A percentile compares a stretch with the other conserved stretches of the same genome.
These are phyloP conservation scores for Galerina marginata DNA, from an alignment of 768 basidiomycete species.

Conservation along the genomic window DNA sequence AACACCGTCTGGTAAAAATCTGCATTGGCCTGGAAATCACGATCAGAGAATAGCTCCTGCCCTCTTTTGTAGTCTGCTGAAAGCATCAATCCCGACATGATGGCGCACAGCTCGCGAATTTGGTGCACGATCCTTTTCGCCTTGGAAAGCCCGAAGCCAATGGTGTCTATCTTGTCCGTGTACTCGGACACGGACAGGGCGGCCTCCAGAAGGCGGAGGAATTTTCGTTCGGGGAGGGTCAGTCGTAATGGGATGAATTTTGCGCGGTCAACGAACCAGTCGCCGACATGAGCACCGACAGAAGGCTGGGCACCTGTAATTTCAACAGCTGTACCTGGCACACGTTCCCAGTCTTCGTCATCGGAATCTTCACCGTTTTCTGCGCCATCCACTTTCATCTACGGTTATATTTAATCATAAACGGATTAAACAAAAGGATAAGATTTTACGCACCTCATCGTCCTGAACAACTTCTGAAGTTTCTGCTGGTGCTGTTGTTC, in stretches of 20 bases:
- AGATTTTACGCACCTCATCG: constrained; percentile 32
- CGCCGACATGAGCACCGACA: constrained; percentile 67
- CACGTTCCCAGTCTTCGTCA: constrained; percentile 51
- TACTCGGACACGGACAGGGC: constrained; percentile 87
- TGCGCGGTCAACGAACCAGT: constrained; percentile 85
- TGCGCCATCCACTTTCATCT: constrained; percentile 54
- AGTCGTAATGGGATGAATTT: constrained; percentile 84
- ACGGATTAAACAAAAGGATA: not conserved
- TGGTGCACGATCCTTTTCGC: constrained; percentile 88
- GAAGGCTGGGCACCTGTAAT: constrained; percentile 61
- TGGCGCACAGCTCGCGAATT: constrained; percentile 86
- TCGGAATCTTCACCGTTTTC: constrained; percentile 38
- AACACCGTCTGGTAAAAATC: constrained; percentile 83
- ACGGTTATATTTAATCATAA: constrained; percentile 5
- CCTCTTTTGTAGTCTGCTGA: constrained; percentile 88
- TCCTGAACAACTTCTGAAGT: constrained; percentile 27
- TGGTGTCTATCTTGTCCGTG: constrained; percentile 88
- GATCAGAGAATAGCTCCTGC: constrained; percentile 83
- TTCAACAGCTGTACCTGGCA: constrained; percentile 37
- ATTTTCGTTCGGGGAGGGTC: constrained; percentile 78
- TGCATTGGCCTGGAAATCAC: constrained; percentile 80
- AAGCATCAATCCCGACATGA: constrained; percentile 82
- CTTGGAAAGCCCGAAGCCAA: constrained; percentile 79
- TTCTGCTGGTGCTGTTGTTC: constrained; percentile 13
- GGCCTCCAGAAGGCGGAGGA: constrained; percentile 82